Evolutionary conservation across 2,329 filamentous ascomycete genomes (phyloP).

Genomic region (Parascedosporium putredinis): DNA sequence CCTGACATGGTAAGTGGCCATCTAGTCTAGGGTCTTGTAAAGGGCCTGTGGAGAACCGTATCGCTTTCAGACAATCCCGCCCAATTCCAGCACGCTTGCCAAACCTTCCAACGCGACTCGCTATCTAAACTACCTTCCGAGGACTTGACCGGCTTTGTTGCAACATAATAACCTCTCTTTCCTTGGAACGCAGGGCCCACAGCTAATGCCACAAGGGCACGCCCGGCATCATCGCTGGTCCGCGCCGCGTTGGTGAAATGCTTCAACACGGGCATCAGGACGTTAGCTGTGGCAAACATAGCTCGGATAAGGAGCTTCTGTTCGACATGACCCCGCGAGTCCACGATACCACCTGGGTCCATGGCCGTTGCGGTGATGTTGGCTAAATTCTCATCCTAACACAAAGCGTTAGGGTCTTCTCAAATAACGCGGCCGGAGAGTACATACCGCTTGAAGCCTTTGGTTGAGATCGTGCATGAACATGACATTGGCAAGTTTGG

Average conservation of each 20-base stretch:
- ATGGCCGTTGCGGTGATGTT: slow-evolving; percentile 14
- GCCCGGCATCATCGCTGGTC: background rate
- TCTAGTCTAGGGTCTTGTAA: background rate
- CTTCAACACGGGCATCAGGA: slow-evolving; percentile 1
- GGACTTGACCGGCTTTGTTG: background rate
- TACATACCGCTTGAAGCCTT: slow-evolving; percentile 9
- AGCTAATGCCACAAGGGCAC: background rate
- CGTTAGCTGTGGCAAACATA: background rate
- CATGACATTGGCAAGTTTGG: slow-evolving; percentile 16
- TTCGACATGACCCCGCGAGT: slow-evolving; percentile 13
- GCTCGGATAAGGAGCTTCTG: background rate
- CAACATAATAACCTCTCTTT: slow-evolving; percentile 5
- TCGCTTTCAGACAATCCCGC: background rate
- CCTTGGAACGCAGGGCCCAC: slow-evolving; percentile 2
- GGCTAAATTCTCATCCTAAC: background rate
- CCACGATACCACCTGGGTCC: slow-evolving; percentile 15
- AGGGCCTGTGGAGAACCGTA: background rate
- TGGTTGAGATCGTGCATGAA: slow-evolving; percentile 17
- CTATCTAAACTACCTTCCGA: background rate
- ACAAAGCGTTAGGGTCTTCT: background rate
- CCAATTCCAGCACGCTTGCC: slow-evolving; percentile 5
- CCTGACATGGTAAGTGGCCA: too few species aligned
- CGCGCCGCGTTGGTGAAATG: background rate
- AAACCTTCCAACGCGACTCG: background rate
- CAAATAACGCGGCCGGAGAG: background rate